phyloP scores from a whole-genome alignment of 306 rosid genomes.

The Benincasa hispida region DNA sequence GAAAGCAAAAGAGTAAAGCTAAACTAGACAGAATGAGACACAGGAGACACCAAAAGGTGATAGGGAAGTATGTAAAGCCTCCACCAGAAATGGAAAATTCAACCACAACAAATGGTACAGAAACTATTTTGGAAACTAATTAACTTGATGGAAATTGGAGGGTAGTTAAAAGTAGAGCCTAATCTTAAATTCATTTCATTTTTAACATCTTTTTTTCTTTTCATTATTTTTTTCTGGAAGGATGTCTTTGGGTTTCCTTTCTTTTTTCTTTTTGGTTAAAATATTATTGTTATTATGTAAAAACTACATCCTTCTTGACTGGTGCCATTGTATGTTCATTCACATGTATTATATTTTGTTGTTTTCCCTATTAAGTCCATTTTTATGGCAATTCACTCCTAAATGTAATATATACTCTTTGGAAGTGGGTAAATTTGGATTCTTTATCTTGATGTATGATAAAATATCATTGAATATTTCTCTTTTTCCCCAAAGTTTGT shows the following conservation, averaged over 20 bases:
- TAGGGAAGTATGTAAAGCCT: constrained; percentile 88
- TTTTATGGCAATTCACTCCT: neutral
- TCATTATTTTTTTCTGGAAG: neutral
- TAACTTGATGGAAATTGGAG: neutral
- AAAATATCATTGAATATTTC: neutral
- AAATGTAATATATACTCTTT: neutral
- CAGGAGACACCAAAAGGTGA: constrained; percentile 65
- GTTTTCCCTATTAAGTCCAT: neutral
- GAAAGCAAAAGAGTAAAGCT: constrained; percentile 69
- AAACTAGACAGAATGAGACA: constrained; percentile 54
- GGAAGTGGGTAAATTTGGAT: neutral
- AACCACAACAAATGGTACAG: constrained; percentile 31
- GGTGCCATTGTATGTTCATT: neutral
- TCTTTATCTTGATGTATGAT: neutral
- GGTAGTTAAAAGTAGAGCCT: constrained; percentile 2
- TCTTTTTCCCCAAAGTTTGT: neutral
- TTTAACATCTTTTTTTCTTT: neutral
- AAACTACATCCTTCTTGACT: constrained; percentile 18
- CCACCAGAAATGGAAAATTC: constrained; percentile 42
- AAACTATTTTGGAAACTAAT: constrained; percentile 7
- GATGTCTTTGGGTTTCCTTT: neutral
- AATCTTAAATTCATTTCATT: constrained; percentile 9
- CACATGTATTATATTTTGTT: constrained; percentile 2
- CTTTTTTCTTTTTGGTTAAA: too few relatives aligned
- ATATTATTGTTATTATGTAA: neutral